These are phyloP conservation scores for Drosera capensis DNA, from an alignment of 148 eudicot species.

Conservation along the genomic window DNA sequence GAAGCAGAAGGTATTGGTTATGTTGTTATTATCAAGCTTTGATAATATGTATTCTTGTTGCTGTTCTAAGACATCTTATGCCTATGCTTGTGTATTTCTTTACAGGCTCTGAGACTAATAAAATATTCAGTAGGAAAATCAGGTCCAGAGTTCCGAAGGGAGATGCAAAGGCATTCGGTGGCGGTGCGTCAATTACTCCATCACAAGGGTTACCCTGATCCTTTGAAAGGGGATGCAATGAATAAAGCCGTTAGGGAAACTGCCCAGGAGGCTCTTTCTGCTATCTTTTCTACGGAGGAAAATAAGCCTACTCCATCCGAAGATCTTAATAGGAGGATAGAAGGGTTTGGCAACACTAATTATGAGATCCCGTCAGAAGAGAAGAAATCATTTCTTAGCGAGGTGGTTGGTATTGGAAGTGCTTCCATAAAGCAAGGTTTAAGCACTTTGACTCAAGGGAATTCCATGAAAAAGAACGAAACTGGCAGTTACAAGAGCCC, in stretches of 20 bases:
- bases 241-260: constrained; percentile 91
- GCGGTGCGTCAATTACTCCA: constrained; percentile 80
- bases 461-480: constrained; percentile 45
- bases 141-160: constrained; percentile 84
- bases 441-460: constrained; percentile 50
- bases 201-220: constrained; percentile 75
- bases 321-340: constrained; percentile 54
- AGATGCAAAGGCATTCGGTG: constrained; percentile 94
- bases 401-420: constrained; percentile 86
- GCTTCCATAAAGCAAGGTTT: constrained; percentile 77
- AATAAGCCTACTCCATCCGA: constrained; percentile 46
- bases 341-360: constrained; percentile 88
- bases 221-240: constrained; percentile 82
- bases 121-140: constrained; percentile 88
- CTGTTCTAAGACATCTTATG: not conserved
- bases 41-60: not conserved
- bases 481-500: constrained; percentile 79
- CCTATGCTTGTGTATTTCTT: not conserved
- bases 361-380: constrained; percentile 50
- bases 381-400: constrained; percentile 75
- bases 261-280: constrained; percentile 82
- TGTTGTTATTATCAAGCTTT: not conserved
- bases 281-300: constrained; percentile 73
- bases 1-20: constrained; percentile 55
- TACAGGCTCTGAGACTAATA: constrained; percentile 74